A percentile compares a stretch with the other conserved stretches of the same genome.
Conservation (phyloP, 2,329 filamentous ascomycete genomes). For the Trichoderma semiorbis region DNA sequence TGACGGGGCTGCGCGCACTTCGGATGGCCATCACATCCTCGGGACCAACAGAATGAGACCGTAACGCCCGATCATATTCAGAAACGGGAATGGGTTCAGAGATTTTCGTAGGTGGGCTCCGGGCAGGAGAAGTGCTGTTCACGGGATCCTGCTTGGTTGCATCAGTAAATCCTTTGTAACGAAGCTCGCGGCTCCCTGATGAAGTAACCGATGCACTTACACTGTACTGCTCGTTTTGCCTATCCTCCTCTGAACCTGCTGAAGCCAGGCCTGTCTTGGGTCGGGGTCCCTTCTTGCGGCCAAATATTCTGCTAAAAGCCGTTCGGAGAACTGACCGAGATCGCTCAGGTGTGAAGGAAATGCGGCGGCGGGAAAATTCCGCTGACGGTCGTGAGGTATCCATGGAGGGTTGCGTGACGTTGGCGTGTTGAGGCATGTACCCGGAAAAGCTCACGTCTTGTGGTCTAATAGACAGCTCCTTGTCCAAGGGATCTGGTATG, state of each 20-base stretch:
- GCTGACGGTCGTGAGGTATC: conserved; percentile 3
- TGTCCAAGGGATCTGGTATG: conserved; percentile 45
- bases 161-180: background rate
- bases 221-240: conserved; percentile 42
- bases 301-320: conserved; percentile 56
- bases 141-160: conserved; percentile 24
- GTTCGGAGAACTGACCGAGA: conserved; percentile 53
- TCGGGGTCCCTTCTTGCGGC: conserved; percentile 51
- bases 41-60: conserved; percentile 59
- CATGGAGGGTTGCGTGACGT: background rate
- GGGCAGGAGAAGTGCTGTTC: conserved; percentile 40
- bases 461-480: conserved; percentile 50
- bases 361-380: background rate
- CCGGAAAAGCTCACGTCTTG: background rate
- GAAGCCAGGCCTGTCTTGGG: conserved; percentile 13
- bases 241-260: conserved; percentile 2
- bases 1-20: conserved; percentile 52
- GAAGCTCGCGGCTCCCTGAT: too few species aligned
- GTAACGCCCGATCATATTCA: conserved; percentile 57
- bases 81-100: conserved; percentile 58
- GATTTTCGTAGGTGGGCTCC: conserved; percentile 45
- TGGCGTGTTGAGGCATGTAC: background rate
- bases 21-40: conserved; percentile 53
- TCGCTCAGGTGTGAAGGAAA: conserved; percentile 7
- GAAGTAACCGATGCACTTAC: conserved; percentile 38